Evolutionary conservation across 1,139 yeast species (phyloP), one percentile per base, ranked within the genome.

Genomic region (Ogataea hybrid): DNA sequence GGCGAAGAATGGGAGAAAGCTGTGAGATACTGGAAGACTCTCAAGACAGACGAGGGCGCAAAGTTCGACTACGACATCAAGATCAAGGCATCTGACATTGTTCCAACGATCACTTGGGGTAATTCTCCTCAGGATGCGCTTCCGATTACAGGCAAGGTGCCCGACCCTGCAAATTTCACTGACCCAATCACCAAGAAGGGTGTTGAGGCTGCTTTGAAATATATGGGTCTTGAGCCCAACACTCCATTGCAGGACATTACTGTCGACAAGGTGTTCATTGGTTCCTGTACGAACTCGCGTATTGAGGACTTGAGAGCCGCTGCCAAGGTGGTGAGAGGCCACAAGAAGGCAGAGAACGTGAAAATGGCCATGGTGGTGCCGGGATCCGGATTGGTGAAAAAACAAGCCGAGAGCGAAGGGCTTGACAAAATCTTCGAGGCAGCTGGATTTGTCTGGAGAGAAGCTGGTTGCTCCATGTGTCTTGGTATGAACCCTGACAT

Each of bases 401-500:
- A 71, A 47, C 95, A 88, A 69, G 98, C 98, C 43, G 98, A 92
- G 69, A 73, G 70, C 52, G 98, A 92, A 70, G 98, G 98, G 41
- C 76, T 92, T 44, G 94, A 92, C 64, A 86, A 87, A 71, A 77
- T 92, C 48, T 92, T 92, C 58, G 80, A 74, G 58, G 88, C 79
- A 39, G 97, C 98, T 43, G 97, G 96, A 21, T 92, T 92, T 62
- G 89, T 85, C 58, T 92, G 98, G 98, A 84, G 98, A 73, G 98
- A 92, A 71, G 97, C 98, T 51, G 98, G 98, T 49, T 92, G 98
- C 70, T 90, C 97, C 39, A 92, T 92, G 98, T 92, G 98, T 71
- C 78, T 92, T 47, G 98, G 98, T 68, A 92, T 92, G 98, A 92
- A 92, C 70, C 97, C 97, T 31, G 98, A 92, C 71, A 90, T 92